Evolutionary conservation across 805 yeast genomes (phyloP).

Genomic region (Grigorovia humatica): DNA sequence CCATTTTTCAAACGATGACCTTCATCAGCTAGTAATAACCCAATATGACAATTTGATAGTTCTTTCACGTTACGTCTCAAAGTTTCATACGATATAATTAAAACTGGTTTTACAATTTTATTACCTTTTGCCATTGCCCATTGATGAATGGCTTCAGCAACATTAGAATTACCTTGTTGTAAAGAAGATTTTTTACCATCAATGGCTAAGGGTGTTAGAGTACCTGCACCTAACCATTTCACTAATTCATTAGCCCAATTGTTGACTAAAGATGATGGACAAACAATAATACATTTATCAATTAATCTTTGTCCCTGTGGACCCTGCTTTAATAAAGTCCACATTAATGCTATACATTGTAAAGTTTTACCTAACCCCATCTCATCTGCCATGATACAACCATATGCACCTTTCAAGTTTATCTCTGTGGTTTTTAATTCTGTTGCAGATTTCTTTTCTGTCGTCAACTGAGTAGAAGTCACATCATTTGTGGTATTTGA

Average conservation of each 20-base stretch:
- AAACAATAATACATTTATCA: conserved; percentile 82
- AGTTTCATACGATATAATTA: conserved; percentile 91
- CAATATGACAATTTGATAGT: conserved; percentile 68
- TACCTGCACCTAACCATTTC: conserved; percentile 94
- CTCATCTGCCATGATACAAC: conserved; percentile 97
- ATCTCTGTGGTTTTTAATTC: conserved; percentile 1
- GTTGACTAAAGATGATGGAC: conserved; percentile 87
- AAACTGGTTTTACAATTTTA: conserved; percentile 81
- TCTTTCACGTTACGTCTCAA: conserved; percentile 74
- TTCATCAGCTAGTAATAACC: conserved; percentile 77
- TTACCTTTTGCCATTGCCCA: conserved; percentile 90
- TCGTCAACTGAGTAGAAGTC: not conserved
- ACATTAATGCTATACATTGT: conserved; percentile 81
- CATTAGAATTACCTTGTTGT: conserved; percentile 41
- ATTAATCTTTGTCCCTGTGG: conserved; percentile 76
- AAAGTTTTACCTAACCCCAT: conserved; percentile 92
- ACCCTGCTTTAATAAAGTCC: conserved; percentile 84
- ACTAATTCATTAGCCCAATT: conserved; percentile 96
- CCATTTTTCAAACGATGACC: conserved; percentile 82
- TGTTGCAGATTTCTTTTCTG: not conserved
- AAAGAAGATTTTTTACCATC: conserved; percentile 64
- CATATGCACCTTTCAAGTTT: conserved; percentile 66
- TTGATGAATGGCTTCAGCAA: conserved; percentile 54
- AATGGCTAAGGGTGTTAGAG: conserved; percentile 75
- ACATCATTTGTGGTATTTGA: too few species aligned